Evolutionary conservation across 208 protist species (phyloP).

Genomic region (Trypanosoma theileri): DNA sequence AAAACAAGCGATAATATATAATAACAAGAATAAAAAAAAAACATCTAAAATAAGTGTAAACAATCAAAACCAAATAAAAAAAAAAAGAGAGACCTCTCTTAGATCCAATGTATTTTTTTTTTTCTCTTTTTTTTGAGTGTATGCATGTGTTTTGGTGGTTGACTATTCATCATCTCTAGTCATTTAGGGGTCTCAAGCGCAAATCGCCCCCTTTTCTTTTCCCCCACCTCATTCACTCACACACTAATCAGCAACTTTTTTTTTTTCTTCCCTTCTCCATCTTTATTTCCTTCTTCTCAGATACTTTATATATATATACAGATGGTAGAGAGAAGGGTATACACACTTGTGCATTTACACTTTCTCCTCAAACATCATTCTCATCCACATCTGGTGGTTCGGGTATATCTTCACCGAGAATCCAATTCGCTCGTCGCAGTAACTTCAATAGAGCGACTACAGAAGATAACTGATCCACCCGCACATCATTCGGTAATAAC

Average conservation of each 20-base stretch:
- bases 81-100: too few species aligned
- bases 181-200: background rate
- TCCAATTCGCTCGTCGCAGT: slow-evolving; percentile 74
- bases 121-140: too few species aligned
- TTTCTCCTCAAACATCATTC: slow-evolving; percentile 3
- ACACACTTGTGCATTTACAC: background rate
- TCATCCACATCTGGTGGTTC: slow-evolving; percentile 72
- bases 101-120: too few species aligned
- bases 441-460: slow-evolving; percentile 36
- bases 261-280: background rate
- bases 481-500: slow-evolving; percentile 17
- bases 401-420: slow-evolving; percentile 63
- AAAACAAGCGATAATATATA: too few species aligned
- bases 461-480: slow-evolving; percentile 16
- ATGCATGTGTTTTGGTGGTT: too few species aligned
- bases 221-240: background rate
- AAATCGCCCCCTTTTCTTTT: background rate
- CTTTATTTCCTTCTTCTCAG: background rate
- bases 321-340: background rate
- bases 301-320: too few species aligned
- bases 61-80: too few species aligned
- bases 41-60: too few species aligned
- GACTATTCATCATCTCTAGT: too few species aligned
- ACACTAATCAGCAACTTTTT: background rate
- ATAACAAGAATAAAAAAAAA: too few species aligned